Evolutionary conservation across 2,329 filamentous ascomycete genomes (phyloP).

Genomic region (Thyridium curvatum): DNA sequence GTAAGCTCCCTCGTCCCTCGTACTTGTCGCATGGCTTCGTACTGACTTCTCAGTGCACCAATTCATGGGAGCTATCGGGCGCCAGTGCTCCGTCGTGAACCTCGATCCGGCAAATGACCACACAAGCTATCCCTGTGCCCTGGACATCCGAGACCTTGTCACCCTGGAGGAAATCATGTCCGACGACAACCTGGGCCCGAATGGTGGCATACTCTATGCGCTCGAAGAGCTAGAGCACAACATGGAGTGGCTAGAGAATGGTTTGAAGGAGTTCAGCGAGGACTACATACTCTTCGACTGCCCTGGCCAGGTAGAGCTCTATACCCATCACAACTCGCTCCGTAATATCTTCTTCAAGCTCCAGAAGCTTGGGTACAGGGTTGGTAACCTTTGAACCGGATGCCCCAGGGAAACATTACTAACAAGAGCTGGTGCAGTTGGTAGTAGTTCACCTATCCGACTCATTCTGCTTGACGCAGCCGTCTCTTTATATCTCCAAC

Average conservation of each 20-base stretch:
- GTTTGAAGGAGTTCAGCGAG: conserved; percentile 72
- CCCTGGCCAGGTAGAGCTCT: conserved; percentile 93
- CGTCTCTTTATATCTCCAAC: conserved; percentile 91
- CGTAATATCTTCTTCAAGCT: conserved; percentile 87
- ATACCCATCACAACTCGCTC: conserved; percentile 88
- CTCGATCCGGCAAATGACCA: conserved; percentile 95
- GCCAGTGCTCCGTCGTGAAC: conserved; percentile 92
- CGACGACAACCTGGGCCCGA: conserved; percentile 83
- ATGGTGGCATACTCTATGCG: conserved; percentile 87
- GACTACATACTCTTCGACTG: conserved; percentile 96
- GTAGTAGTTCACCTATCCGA: conserved; percentile 92
- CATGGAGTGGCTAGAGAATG: conserved; percentile 82
- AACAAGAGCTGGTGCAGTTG: conserved; percentile 49
- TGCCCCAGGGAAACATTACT: not conserved
- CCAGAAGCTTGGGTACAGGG: conserved; percentile 87
- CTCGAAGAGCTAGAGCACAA: conserved; percentile 94
- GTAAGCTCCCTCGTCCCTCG: conserved; percentile 34
- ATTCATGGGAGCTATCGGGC: conserved; percentile 91
- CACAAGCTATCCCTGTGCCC: conserved; percentile 78
- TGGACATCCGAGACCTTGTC: conserved; percentile 85
- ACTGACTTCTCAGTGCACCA: conserved; percentile 64
- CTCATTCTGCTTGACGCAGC: conserved; percentile 86
- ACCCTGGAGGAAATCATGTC: conserved; percentile 94
- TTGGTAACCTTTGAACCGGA: conserved; percentile 36
- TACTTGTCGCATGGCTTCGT: conserved; percentile 3